Evolutionary conservation across 129 eudicot genomes (phyloP), one percentile per base, ranked within the genome.

Genomic region (Scalesia atractyloides): DNA sequence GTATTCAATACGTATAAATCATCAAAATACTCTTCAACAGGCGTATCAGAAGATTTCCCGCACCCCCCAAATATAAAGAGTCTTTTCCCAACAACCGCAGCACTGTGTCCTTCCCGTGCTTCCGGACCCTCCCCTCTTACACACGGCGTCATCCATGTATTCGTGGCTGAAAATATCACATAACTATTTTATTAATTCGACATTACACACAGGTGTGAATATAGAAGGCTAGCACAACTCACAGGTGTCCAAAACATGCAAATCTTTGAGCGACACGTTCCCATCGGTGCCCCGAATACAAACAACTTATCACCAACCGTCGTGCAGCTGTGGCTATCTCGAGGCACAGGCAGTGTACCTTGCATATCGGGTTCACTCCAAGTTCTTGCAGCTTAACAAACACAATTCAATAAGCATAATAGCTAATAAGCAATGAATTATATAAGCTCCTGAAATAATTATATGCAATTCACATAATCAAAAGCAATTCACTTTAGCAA

Each of bases 271-370:
- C 41, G 97, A 91, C 43, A 76, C 69, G 73, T 74, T 82, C 16
- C 98, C 98, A 83, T 94, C 93, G 0, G 98, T 94, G 51, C 98
- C 97, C 98, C 98, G 71, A 94, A 94, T 26, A 94, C 90, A 80
- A 90, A 88, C 73, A 94, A 68, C 77, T 75, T 82, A 69, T 90
- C 97, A 39, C 91, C 96, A 59, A 94, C 88, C 2, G 97, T 78
- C 9, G 98, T 94, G 84, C 97, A 90, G 78, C 86, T 94, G 79
- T 94, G 97, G 81, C 98, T 94, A 66, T 94, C 98, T 89, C 98
- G 86, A 9, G 98, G 98, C 37, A 69, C 79, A 19, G 98, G 96
- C 41, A 84, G 88, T 24, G 62, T 66, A 3, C 98, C 98, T 62
- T 84, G 89, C 68, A 86, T 81, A 44, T 72, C 84, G 60, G 96